Conservation (phyloP, 345 rosid genomes). For the Heritiera fomes region DNA sequence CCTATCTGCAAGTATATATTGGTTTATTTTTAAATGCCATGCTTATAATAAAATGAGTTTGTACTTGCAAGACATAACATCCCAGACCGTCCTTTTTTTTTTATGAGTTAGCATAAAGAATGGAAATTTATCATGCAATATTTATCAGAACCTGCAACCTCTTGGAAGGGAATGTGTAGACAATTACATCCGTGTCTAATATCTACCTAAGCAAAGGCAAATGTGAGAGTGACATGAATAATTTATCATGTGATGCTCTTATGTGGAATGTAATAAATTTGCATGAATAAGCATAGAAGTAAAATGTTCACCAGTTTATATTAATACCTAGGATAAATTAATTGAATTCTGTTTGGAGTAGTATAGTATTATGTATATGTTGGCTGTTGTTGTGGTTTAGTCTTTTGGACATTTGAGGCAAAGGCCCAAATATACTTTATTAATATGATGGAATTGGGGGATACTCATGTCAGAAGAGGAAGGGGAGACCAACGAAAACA, state of each 20-base stretch:
- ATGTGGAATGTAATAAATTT: not conserved
- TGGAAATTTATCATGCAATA: not conserved
- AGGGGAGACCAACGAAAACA: not conserved
- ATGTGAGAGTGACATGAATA: not conserved
- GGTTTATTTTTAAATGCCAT: not conserved
- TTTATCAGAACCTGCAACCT: not conserved
- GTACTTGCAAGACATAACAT: not conserved
- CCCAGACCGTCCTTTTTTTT: not conserved
- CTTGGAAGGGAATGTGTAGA: not conserved
- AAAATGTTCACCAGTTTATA: not conserved
- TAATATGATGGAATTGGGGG: not conserved
- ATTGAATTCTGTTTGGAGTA: not conserved
- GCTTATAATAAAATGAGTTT: not conserved
- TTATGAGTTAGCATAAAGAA: not conserved
- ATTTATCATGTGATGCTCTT: not conserved
- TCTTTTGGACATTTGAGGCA: not conserved
- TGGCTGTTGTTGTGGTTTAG: not conserved
- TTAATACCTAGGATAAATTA: not conserved
- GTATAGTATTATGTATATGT: not conserved
- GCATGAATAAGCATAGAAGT: not conserved
- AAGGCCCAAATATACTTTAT: not conserved
- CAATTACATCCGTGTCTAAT: not conserved
- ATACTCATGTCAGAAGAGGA: slow-evolving; percentile 1
- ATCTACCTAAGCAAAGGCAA: not conserved
- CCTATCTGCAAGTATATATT: slow-evolving; percentile 8